A percentile compares a stretch with the other conserved stretches of the same genome.
These are phyloP conservation scores for Extremus antarcticus DNA, from an alignment of 495 filamentous ascomycete species.

Conservation along the genomic window DNA sequence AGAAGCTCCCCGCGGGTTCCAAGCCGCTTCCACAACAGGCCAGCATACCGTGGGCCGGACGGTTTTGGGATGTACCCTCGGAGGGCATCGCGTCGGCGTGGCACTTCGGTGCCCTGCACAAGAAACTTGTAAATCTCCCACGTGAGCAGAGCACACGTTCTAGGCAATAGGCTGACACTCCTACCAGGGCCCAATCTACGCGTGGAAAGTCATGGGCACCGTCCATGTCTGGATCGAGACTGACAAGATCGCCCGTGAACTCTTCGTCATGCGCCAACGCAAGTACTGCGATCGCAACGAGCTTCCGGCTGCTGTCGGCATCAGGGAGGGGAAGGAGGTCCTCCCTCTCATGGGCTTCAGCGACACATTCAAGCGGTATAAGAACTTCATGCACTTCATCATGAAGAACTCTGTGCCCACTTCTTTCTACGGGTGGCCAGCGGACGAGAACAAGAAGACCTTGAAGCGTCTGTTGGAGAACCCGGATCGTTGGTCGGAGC, in stretches of 20 bases:
- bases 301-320: slow-evolving; percentile 15
- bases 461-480: slow-evolving; percentile 25
- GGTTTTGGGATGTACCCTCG: slow-evolving; percentile 13
- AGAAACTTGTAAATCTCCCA: neutral
- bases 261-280: slow-evolving; percentile 34
- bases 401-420: slow-evolving; percentile 11
- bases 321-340: slow-evolving; percentile 13
- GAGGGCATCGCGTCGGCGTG: slow-evolving; percentile 16
- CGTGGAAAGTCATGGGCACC: slow-evolving; percentile 37
- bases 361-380: slow-evolving; percentile 13
- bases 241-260: slow-evolving; percentile 45
- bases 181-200: slow-evolving; percentile 41
- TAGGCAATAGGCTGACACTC: neutral
- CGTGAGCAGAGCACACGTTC: neutral
- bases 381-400: slow-evolving; percentile 20
- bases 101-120: slow-evolving; percentile 14
- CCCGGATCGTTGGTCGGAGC: slow-evolving; percentile 37
- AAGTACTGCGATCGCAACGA: slow-evolving; percentile 18
- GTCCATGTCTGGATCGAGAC: slow-evolving; percentile 45
- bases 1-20: neutral
- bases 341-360: slow-evolving; percentile 13
- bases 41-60: slow-evolving; percentile 11
- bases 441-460: slow-evolving; percentile 24
- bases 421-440: slow-evolving; percentile 9
- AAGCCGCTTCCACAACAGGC: neutral